Evolutionary conservation across 2,329 filamentous ascomycete genomes (phyloP), one percentile per base, ranked within the genome.

Genomic region (Phymatotrichopsis omnivora): DNA sequence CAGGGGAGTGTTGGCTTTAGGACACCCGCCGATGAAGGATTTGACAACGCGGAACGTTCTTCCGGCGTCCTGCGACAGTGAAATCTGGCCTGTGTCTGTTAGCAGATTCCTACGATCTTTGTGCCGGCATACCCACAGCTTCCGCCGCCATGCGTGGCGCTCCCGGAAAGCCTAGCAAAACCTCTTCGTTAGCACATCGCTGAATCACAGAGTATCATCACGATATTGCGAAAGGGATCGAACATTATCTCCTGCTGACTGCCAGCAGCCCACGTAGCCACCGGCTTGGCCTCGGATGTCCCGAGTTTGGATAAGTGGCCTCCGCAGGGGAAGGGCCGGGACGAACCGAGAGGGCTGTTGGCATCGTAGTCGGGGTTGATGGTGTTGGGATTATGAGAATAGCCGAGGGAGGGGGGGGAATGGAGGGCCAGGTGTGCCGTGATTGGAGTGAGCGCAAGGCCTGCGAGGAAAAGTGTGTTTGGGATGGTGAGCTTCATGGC

Each of bases 131-230:
- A n/a, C n/a, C n/a, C n/a, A n/a, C 91, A 98, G 0, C 84, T 93
- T 0, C 91, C 91, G 36, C 91, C 91, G 7, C 87, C 87, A 56
- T 98, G 91, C 0, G 80, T 76, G 2, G 86, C 86, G 36, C 71
- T 68, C 27, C 86, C 86, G 0, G 66, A 66, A 63, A 94, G 8
- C 8, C 48, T 51, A 14, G n/a, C n/a, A n/a, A n/a, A n/a, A n/a
- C n/a, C n/a, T n/a, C n/a, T n/a, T n/a, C 8, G 14, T 10, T 10
- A 1, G 28, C 8, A 45, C 11, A 37, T 12, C 4, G 17, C 22
- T 23, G 16, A 16, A 14, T 25, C 34, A n/a, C 8, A 11, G 2
- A 31, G 17, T 20, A 24, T 11, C 10, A 31, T 33, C 22, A 23
- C 10, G 10, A 24, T 41, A 3, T 17, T 16, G 24, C n/a, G n/a